Base-by-base conservation (phyloP, 176 grass and related monocot species). In the Aegilops tauschii region DNA sequence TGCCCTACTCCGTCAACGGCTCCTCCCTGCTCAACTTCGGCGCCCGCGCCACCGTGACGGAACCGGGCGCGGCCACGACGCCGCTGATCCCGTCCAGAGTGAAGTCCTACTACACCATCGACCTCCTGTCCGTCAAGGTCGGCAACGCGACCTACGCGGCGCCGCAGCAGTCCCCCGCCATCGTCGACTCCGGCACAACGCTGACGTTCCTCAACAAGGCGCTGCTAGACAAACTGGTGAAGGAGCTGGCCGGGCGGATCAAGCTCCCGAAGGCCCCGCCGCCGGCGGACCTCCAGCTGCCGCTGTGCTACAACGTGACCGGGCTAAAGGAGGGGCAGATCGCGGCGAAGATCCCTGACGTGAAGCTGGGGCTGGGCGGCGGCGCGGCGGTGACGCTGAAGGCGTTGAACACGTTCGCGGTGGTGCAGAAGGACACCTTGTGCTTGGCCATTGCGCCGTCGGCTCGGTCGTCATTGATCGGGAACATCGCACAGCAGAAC, bases 401-500 rank as follows among this genome's bases (percentile, higher is more conserved):
- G 36, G n/a, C 83, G 18, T 72, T 77, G 79, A 94, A 91, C 70
- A 31, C 87, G 31, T 92, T 84, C 71, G 17, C 69, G 37, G 0
- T 78, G 58, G 59, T 44, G 80, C 13, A 77, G 64, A 83, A 77
- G 44, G 84, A 72, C 17, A 82, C 79, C 68, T 16, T 84, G 59
- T 97, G 92, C 69, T 71, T 91, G 6, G 76, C 64, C 21, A 12
- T 97, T 35, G 67, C 62, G 67, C 20, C 47, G 25, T 42, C 68
- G 73, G 18, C 12, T 50, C 63, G 76, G 82, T 40, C 86, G 37
- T 84, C 84, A 2, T 90, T 95, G 30, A 64, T 95, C 0, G 90
- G 90, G 6, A 95, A 90, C 88, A 27, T 92, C 61, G 89, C 89
- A 73, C 90, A 92, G 81, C 90, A 88, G 79, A 90, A 95, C 56